Conservation (phyloP, 257 asterid genomes). For the Capsicum rhomboideum region DNA sequence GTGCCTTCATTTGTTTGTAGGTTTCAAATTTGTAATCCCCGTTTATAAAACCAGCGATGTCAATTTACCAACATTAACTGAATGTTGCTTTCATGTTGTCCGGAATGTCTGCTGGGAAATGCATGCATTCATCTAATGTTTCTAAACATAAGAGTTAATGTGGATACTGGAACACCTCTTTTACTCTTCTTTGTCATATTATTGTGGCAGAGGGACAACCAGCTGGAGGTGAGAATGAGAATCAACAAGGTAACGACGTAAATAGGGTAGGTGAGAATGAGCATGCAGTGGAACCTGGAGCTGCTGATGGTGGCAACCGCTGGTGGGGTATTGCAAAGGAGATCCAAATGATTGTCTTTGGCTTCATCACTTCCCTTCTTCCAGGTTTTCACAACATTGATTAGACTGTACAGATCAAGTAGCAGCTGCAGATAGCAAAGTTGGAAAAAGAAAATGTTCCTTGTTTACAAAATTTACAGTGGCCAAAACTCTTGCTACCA, state of each 20-base stretch:
- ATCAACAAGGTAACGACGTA: constrained; percentile 32
- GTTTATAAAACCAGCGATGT: not conserved
- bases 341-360: constrained; percentile 76
- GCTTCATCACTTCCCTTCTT: constrained; percentile 91
- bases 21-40: not conserved
- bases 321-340: constrained; percentile 79
- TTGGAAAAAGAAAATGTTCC: not conserved
- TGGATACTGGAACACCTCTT: not conserved
- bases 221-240: constrained; percentile 48
- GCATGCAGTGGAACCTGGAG: constrained; percentile 36
- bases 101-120: not conserved
- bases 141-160: not conserved
- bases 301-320: constrained; percentile 50
- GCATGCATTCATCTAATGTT: not conserved
- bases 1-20: not conserved
- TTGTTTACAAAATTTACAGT: not conserved
- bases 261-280: constrained; percentile 44
- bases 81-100: not conserved
- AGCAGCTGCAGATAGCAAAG: not conserved
- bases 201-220: constrained; percentile 44
- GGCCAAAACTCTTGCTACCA: not conserved
- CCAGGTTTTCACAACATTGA: constrained; percentile 92
- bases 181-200: not conserved
- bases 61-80: not conserved
- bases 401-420: constrained; percentile 18